Percentiles rank a stretch among this genome's conserved stretches.
Evolutionary conservation across 1,139 yeast genomes (phyloP).

Genomic region (Kazachstania sp.): DNA sequence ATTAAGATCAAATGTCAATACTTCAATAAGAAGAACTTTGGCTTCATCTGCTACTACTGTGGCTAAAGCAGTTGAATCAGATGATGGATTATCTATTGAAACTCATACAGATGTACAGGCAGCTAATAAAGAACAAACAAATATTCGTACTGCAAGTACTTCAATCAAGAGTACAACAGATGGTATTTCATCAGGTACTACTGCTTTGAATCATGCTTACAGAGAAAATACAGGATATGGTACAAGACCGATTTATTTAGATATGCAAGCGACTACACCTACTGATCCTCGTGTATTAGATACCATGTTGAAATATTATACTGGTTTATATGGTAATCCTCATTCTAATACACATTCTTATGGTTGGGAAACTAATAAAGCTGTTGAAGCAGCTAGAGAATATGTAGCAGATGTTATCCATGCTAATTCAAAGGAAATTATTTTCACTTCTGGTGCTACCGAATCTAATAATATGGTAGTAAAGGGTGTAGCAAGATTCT

Average conservation of each 20-base stretch:
- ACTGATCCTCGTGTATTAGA: slow-evolving; percentile 96
- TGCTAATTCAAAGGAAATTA: slow-evolving; percentile 95
- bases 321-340: slow-evolving; percentile 94
- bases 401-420: slow-evolving; percentile 74
- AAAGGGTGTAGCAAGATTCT: slow-evolving; percentile 93
- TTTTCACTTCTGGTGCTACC: slow-evolving; percentile 96
- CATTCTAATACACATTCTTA: slow-evolving; percentile 96
- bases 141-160: slow-evolving; percentile 19
- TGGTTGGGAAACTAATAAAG: slow-evolving; percentile 97
- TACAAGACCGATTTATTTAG: slow-evolving; percentile 82
- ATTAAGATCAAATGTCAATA: neutral
- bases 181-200: slow-evolving; percentile 24
- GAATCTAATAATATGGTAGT: slow-evolving; percentile 91
- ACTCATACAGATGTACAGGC: slow-evolving; percentile 30
- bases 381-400: slow-evolving; percentile 78
- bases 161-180: slow-evolving; percentile 10
- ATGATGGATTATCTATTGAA: slow-evolving; percentile 23
- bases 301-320: slow-evolving; percentile 83
- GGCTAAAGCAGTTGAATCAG: slow-evolving; percentile 18
- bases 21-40: slow-evolving; percentile 7
- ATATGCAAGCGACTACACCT: slow-evolving; percentile 97
- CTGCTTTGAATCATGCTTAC: slow-evolving; percentile 33
- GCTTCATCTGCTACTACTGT: slow-evolving; percentile 19
- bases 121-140: slow-evolving; percentile 27
- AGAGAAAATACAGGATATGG: slow-evolving; percentile 40